Percentiles rank a stretch among this genome's conserved stretches.
phyloP scores from a whole-genome alignment of 768 basidiomycete genomes.

The Tephrocybe sp. region DNA sequence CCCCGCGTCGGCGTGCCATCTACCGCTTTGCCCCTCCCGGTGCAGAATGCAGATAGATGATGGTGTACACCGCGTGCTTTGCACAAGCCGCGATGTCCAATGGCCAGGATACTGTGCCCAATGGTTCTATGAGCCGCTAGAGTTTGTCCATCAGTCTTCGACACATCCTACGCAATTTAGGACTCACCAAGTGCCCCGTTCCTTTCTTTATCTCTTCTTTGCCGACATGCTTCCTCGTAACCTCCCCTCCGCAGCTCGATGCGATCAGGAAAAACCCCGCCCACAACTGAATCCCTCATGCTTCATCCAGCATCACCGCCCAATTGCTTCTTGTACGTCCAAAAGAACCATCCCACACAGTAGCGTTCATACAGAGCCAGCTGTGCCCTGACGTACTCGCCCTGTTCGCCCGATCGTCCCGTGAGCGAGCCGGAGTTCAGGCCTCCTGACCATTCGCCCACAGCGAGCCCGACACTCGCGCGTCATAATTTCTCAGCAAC shows the following conservation, averaged over 20 bases:
- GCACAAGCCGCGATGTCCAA: too few relatives aligned
- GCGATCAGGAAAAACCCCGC: constrained; percentile 58
- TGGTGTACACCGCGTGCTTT: too few relatives aligned
- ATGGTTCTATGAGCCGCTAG: constrained; percentile 38
- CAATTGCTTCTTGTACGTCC: constrained; percentile 77
- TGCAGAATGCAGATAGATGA: too few relatives aligned
- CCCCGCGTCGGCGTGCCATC: too few relatives aligned
- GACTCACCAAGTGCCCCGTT: constrained; percentile 31
- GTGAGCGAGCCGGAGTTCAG: constrained; percentile 63
- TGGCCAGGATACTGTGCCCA: constrained; percentile 53
- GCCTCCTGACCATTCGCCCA: constrained; percentile 82
- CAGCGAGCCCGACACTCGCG: constrained; percentile 46
- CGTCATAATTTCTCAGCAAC: constrained; percentile 32
- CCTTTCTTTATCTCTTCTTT: constrained; percentile 26
- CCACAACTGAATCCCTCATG: constrained; percentile 60
- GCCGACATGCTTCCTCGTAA: constrained; percentile 18
- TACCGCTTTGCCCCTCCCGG: too few relatives aligned
- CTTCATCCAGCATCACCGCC: constrained; percentile 75
- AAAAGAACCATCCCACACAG: constrained; percentile 81
- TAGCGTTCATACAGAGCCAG: constrained; percentile 59
- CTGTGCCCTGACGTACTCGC: constrained; percentile 60
- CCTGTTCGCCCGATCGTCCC: constrained; percentile 34
- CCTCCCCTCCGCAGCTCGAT: constrained; percentile 42
- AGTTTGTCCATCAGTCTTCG: constrained; percentile 3
- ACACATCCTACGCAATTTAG: constrained; percentile 2